phyloP scores from a whole-genome alignment of 345 rosid species.

The Dimocarpus longan region DNA sequence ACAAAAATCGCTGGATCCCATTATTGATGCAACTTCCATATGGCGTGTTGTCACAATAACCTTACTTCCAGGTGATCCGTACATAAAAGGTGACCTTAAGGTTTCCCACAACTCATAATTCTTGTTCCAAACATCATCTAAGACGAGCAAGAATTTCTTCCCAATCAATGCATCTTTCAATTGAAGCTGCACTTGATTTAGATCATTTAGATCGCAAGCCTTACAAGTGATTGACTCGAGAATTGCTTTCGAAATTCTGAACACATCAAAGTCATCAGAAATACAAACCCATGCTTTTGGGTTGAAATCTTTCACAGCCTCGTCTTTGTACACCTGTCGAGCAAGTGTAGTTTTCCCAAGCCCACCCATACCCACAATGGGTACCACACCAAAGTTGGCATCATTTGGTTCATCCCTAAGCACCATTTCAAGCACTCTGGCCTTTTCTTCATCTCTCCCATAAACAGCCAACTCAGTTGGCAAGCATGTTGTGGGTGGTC shows the following conservation, averaged over 20 bases:
- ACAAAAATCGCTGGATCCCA: background rate
- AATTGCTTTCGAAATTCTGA: background rate
- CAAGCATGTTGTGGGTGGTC: background rate
- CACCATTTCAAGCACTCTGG: background rate
- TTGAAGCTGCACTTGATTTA: background rate
- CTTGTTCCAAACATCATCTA: background rate
- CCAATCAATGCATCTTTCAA: background rate
- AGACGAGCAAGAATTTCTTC: background rate
- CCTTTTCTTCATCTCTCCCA: background rate
- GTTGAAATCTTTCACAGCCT: background rate
- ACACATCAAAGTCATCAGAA: background rate
- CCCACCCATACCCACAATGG: background rate
- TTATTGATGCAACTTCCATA: background rate
- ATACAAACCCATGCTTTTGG: background rate
- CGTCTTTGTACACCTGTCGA: too few species aligned
- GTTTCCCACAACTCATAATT: background rate
- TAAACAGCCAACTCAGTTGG: background rate
- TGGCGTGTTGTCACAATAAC: background rate
- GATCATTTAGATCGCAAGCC: background rate
- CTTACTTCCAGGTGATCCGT: background rate
- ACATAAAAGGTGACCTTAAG: background rate
- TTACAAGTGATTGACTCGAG: background rate
- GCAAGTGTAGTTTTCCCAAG: background rate
- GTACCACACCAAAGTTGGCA: background rate
- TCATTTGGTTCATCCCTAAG: background rate